These are phyloP conservation scores for Sporothrix mexicana DNA, from an alignment of 2,329 filamentous ascomycete genomes.

Conservation along the genomic window DNA sequence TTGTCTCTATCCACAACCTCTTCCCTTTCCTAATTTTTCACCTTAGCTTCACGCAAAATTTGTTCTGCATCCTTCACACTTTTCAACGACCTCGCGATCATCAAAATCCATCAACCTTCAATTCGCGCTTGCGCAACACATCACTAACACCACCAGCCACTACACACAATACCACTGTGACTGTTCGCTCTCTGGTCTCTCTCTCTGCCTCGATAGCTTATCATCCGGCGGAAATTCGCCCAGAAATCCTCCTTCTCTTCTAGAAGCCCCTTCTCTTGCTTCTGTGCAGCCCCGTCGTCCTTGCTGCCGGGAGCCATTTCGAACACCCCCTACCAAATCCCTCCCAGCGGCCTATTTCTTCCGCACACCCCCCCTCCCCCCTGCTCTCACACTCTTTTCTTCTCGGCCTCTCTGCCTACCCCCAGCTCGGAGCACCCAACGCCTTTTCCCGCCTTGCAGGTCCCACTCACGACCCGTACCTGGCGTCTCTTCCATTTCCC, in stretches of 20 bases:
- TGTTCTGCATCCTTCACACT: too few relatives aligned
- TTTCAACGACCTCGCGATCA: background rate
- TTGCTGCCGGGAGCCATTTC: conserved; percentile 25
- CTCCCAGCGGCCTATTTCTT: conserved; percentile 17
- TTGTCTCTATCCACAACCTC: background rate
- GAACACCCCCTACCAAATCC: background rate
- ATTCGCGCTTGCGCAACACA: background rate
- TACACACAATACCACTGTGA: background rate
- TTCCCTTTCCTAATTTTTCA: background rate
- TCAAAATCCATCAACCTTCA: background rate
- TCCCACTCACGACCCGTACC: conserved; percentile 29
- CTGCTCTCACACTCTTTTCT: conserved; percentile 2
- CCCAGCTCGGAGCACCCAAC: conserved; percentile 19
- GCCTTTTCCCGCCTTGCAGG: conserved; percentile 32
- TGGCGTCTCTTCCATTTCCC: conserved; percentile 36
- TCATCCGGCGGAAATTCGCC: conserved; percentile 16
- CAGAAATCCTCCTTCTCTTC: conserved; percentile 28
- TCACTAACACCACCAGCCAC: background rate
- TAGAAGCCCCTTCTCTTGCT: conserved; percentile 32
- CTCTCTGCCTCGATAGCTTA: background rate
- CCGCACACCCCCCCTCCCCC: conserved; percentile 23
- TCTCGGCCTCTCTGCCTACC: conserved; percentile 9
- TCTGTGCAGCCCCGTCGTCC: conserved; percentile 27
- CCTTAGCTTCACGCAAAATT: too few relatives aligned
- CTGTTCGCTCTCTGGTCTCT: background rate